Evolutionary conservation across 2,329 filamentous ascomycete genomes (phyloP).

Genomic region (Colletotrichum liaoningense): DNA sequence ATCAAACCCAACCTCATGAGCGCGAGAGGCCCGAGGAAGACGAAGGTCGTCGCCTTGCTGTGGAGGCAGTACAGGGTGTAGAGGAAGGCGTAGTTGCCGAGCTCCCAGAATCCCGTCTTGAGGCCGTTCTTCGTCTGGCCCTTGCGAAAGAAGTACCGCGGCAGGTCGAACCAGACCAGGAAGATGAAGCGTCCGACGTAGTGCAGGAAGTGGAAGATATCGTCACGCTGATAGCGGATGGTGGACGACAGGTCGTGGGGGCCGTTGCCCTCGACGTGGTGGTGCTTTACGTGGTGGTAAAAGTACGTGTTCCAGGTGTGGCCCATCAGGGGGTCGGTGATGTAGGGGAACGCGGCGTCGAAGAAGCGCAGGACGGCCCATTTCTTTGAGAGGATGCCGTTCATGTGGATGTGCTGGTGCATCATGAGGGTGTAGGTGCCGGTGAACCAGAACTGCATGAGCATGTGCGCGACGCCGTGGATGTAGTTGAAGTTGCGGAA

Average conservation of each 20-base stretch:
- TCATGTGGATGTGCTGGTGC: constrained; percentile 86
- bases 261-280: constrained; percentile 85
- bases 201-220: constrained; percentile 71
- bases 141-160: constrained; percentile 77
- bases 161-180: constrained; percentile 80
- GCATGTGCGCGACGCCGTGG: constrained; percentile 74
- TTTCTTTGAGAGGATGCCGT: constrained; percentile 71
- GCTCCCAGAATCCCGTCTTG: constrained; percentile 71
- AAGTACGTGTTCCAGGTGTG: constrained; percentile 89
- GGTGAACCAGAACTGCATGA: constrained; percentile 75
- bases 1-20: constrained; percentile 78
- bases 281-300: constrained; percentile 88
- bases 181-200: constrained; percentile 82
- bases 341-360: constrained; percentile 77
- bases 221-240: constrained; percentile 80
- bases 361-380: constrained; percentile 57
- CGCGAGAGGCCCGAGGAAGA: constrained; percentile 73
- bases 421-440: constrained; percentile 84
- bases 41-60: constrained; percentile 69
- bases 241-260: constrained; percentile 82
- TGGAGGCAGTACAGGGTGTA: constrained; percentile 63
- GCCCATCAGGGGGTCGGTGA: constrained; percentile 81
- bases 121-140: constrained; percentile 65
- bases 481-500: constrained; percentile 74
- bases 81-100: constrained; percentile 65